phyloP scores from a whole-genome alignment of 495 filamentous ascomycete genomes.

The Friedmanniomyces simplex region DNA sequence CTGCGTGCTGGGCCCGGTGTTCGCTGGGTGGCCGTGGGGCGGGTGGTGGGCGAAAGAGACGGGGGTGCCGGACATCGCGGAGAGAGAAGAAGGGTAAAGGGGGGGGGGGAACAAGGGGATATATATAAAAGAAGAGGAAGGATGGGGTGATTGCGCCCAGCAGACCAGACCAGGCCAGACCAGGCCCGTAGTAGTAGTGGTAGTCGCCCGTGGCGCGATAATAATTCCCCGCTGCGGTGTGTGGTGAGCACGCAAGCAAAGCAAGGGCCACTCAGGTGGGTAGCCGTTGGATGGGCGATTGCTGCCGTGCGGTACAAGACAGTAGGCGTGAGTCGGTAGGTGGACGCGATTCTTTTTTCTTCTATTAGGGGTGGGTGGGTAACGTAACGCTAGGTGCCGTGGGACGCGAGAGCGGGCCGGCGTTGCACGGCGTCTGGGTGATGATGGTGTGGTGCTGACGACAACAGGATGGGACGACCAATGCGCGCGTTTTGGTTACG shows the following conservation, averaged over 20 bases:
- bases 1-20: constrained; percentile 15
- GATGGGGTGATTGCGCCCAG: not conserved
- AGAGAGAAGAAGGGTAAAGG: not conserved
- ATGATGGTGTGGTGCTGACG: too few relatives aligned
- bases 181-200: not conserved
- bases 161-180: not conserved
- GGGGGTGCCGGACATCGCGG: constrained; percentile 18
- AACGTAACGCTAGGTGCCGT: too few relatives aligned
- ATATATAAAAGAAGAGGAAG: not conserved
- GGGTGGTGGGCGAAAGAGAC: constrained; percentile 16
- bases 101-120: too few relatives aligned
- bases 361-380: too few relatives aligned
- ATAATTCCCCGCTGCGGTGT: too few relatives aligned
- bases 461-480: too few relatives aligned
- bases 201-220: constrained; percentile 2
- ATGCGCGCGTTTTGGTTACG: too few relatives aligned
- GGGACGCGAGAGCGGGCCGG: too few relatives aligned
- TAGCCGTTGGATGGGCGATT: not conserved
- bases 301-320: too few relatives aligned
- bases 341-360: too few relatives aligned
- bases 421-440: too few relatives aligned
- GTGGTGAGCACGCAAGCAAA: not conserved
- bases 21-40: constrained; percentile 22
- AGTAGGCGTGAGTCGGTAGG: too few relatives aligned
- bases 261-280: constrained; percentile 1